phyloP scores from a whole-genome alignment of 2,329 filamentous ascomycete species.

The Fusarium guadeloupense region DNA sequence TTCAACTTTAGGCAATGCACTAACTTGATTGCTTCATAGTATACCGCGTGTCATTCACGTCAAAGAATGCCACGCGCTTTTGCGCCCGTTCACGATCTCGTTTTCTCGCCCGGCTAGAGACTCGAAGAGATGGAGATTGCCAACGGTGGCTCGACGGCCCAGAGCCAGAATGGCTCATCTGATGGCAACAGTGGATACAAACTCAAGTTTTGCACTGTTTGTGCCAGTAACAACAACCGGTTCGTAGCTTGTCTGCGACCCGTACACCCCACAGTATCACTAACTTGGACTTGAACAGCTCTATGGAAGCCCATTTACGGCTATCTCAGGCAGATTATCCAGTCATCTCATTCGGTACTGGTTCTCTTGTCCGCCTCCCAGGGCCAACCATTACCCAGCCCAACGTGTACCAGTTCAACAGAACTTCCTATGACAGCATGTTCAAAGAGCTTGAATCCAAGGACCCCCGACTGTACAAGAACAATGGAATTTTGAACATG shows the following conservation, averaged over 20 bases:
- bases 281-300: conserved; percentile 38
- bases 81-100: conserved; percentile 16
- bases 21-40: conserved; percentile 25
- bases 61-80: conserved; percentile 39
- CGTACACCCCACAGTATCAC: background rate
- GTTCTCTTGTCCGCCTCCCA: conserved; percentile 90
- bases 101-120: conserved; percentile 32
- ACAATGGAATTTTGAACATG: conserved; percentile 96
- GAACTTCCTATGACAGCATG: conserved; percentile 93
- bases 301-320: conserved; percentile 96
- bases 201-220: conserved; percentile 98
- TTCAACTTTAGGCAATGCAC: background rate
- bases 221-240: conserved; percentile 97
- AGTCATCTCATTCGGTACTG: conserved; percentile 98
- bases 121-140: conserved; percentile 52
- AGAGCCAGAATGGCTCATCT: conserved; percentile 53
- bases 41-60: background rate
- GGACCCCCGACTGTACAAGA: conserved; percentile 85
- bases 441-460: conserved; percentile 89
- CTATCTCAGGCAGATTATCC: conserved; percentile 88
- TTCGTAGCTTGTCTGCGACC: conserved; percentile 54
- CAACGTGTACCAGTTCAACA: conserved; percentile 98
- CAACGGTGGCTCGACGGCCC: conserved; percentile 51
- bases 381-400: conserved; percentile 91
- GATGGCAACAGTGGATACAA: conserved; percentile 74